phyloP scores from a whole-genome alignment of 805 yeast genomes.

The Hanseniaspora singularis region DNA sequence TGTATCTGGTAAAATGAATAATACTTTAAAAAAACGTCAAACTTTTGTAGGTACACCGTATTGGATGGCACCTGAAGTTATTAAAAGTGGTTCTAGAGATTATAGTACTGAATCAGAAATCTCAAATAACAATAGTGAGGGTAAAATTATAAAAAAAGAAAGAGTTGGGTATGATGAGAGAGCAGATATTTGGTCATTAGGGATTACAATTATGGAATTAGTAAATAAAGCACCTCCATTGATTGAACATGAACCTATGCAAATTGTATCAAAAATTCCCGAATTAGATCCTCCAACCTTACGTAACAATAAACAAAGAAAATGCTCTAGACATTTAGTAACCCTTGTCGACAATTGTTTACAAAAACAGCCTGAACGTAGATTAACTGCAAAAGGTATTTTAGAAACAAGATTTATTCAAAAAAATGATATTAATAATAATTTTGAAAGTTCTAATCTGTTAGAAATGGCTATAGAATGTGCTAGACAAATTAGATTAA shows the following conservation, averaged over 20 bases:
- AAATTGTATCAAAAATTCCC: constrained; percentile 62
- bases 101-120: too few species aligned
- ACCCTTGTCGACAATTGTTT: constrained; percentile 56
- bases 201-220: constrained; percentile 82
- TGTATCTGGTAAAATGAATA: constrained; percentile 69
- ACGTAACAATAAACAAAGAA: constrained; percentile 1
- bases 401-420: constrained; percentile 44
- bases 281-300: constrained; percentile 50
- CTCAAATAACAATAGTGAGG: too few species aligned
- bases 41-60: constrained; percentile 92
- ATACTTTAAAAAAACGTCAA: constrained; percentile 49
- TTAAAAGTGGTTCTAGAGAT: constrained; percentile 29
- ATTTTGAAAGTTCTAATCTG: too few species aligned
- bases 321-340: constrained; percentile 26
- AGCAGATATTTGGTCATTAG: constrained; percentile 93
- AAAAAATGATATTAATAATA: constrained; percentile 24
- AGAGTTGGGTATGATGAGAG: constrained; percentile 58
- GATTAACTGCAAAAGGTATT: constrained; percentile 53
- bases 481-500: constrained; percentile 17
- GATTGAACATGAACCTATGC: constrained; percentile 60
- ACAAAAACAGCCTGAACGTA: constrained; percentile 46
- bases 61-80: constrained; percentile 99
- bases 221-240: constrained; percentile 75
- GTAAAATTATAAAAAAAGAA: too few species aligned
- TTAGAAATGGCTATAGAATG: too few species aligned